Evolutionary conservation across 1,284 basidiomycete genomes (phyloP), one percentile per base, ranked within the genome.

Genomic region (Stereum hirsutum): DNA sequence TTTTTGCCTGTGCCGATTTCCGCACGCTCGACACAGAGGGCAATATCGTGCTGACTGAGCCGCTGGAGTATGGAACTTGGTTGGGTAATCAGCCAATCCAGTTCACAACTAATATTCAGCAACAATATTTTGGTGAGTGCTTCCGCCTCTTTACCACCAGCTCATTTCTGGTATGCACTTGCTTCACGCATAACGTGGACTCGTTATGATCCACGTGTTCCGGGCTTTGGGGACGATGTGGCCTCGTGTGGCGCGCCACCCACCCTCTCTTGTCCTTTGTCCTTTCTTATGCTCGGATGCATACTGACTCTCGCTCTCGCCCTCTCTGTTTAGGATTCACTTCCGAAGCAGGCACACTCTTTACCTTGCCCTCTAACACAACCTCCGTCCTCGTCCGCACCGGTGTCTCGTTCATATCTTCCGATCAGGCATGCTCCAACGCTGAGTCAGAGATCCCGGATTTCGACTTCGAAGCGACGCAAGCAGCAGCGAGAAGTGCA

Each of bases 1-100:
- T 70, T 0, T 81, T 70, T 50, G 71, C 74, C 0, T 81, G 78
- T 49, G 70, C 76, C 1, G 75, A 77, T 44, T 80, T 80, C 59
- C 66, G 69, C 46, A 75, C 74, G 3, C 68, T 72, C 24, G 75
- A 73, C 0, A 19, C 60, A 59, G 28, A 23, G 32, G 24, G 32
- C 6, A 3, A 20, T 11, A 15, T 5, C 55, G 37, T 20, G 60
- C 19, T 66, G 64, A 55, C 56, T 3, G 7, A 49, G 6, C 61
- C 63, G 0, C 65, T 59, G 1, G 76, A 81, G 56, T 78, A 69
- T 50, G 78, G 78, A 0, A 66, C 68, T 1, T 81, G 71, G 66
- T 57, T 74, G 24, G 70, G 64, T 0, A 65, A 78, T 51, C 70
- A 66, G 46, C 73, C 75, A 2, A 63, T 73, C 0, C 55, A 62